Percentiles rank a stretch among this genome's conserved stretches.
phyloP scores from a whole-genome alignment of 2,329 filamentous ascomycete genomes.

The Pestalotiopsis sp. region DNA sequence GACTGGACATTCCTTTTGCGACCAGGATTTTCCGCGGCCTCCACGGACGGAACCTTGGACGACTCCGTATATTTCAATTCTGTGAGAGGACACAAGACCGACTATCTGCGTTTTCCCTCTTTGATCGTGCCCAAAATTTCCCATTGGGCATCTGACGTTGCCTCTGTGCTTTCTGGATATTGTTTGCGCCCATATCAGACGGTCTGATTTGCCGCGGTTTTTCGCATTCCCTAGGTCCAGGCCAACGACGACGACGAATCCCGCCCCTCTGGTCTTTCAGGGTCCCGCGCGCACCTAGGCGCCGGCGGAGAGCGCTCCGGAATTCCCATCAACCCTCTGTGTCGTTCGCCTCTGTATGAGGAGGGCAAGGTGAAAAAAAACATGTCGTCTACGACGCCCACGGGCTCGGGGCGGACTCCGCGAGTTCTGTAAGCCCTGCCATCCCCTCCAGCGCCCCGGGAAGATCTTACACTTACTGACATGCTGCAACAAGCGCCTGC shows the following conservation, averaged over 20 bases:
- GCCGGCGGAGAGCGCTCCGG: background rate
- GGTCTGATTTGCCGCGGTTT: background rate
- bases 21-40: background rate
- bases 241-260: background rate
- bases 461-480: background rate
- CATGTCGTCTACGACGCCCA: slow-evolving; percentile 22
- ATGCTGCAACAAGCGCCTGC: slow-evolving; percentile 37
- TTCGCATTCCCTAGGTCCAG: background rate
- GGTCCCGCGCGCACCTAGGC: background rate
- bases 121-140: background rate
- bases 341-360: background rate
- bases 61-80: background rate
- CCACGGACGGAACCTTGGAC: background rate
- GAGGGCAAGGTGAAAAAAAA: slow-evolving; percentile 1
- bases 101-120: background rate
- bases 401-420: slow-evolving; percentile 23
- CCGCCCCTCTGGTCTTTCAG: background rate
- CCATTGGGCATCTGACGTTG: no score
- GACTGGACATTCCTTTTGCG: background rate
- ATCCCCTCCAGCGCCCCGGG: background rate
- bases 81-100: background rate
- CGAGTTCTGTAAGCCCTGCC: slow-evolving; percentile 23
- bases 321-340: background rate
- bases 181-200: background rate
- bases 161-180: background rate